Conservation (phyloP, 2,329 filamentous ascomycete species). For the Neoscytalidium dimidiatum region DNA sequence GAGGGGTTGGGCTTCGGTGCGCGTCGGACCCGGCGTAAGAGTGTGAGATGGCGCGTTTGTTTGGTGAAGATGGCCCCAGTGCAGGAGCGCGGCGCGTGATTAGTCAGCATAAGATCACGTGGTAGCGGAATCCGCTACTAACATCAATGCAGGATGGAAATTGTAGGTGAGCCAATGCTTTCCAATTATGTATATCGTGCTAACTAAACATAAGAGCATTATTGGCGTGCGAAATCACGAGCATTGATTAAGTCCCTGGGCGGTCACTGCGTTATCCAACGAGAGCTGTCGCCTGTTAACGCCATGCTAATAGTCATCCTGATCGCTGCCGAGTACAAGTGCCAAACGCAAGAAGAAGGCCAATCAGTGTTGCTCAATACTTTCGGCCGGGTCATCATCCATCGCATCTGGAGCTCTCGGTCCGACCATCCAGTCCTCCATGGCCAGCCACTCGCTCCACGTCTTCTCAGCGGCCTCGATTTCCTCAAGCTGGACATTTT, state of each 20-base stretch:
- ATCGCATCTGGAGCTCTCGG: slow-evolving; percentile 64
- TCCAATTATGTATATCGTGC: not conserved
- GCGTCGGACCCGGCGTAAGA: not conserved
- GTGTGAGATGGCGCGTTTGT: not conserved
- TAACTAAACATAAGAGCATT: not conserved
- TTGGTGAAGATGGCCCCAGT: not conserved
- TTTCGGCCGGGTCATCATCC: slow-evolving; percentile 25
- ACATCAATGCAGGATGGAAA: not conserved
- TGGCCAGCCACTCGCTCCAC: slow-evolving; percentile 94
- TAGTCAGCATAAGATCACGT: slow-evolving; percentile 13
- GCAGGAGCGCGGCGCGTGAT: not conserved
- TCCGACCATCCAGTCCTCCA: slow-evolving; percentile 99
- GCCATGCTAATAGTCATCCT: slow-evolving; percentile 13
- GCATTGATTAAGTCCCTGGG: not conserved
- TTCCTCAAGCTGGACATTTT: slow-evolving; percentile 74
- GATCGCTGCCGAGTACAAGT: not conserved
- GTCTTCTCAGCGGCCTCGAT: slow-evolving; percentile 78
- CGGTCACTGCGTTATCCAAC: not conserved
- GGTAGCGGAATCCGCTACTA: not conserved
- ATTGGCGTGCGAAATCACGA: not conserved
- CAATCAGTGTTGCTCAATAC: slow-evolving; percentile 5
- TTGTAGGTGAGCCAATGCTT: not conserved
- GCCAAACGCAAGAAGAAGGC: not conserved
- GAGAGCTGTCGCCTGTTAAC: not conserved
- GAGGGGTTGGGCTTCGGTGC: not conserved